A percentile compares a stretch with the other conserved stretches of the same genome.
Evolutionary conservation across 2,329 filamentous ascomycete species (phyloP).

Genomic region (Neofusicoccum kwambonambiense): DNA sequence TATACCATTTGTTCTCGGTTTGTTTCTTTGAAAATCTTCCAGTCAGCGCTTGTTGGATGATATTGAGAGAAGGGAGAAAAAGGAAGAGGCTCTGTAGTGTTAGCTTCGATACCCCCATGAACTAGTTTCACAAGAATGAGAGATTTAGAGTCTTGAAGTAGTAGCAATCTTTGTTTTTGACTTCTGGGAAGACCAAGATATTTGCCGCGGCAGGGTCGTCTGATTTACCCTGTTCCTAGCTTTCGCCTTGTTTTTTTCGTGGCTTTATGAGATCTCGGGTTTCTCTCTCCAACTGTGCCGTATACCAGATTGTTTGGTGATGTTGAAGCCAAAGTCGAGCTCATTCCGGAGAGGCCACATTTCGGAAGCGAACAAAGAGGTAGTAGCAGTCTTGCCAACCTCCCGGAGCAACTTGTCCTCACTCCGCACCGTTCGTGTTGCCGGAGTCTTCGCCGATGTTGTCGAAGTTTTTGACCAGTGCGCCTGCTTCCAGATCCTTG

Average conservation of each 20-base stretch:
- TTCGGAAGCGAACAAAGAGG: too few species aligned
- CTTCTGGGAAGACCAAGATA: neutral
- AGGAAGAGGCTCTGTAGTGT: neutral
- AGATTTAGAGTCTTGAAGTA: neutral
- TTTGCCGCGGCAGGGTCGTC: neutral
- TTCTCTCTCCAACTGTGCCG: neutral
- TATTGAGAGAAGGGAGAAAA: neutral
- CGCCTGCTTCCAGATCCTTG: conserved; percentile 42
- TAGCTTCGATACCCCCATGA: conserved; percentile 1
- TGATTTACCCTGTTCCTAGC: neutral
- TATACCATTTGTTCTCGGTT: neutral
- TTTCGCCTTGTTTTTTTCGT: neutral
- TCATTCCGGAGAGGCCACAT: neutral
- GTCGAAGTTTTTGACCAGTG: conserved; percentile 1
- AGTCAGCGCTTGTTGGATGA: too few species aligned
- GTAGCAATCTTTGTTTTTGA: neutral
- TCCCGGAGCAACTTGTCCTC: neutral
- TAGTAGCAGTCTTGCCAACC: neutral
- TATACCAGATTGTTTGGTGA: neutral
- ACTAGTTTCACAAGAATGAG: neutral
- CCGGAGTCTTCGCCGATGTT: neutral
- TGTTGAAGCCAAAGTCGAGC: neutral
- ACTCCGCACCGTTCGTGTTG: neutral
- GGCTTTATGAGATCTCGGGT: neutral
- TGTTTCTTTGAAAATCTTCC: neutral